Conservation (phyloP, 768 basidiomycete genomes). For the Phylloporus sp. region DNA sequence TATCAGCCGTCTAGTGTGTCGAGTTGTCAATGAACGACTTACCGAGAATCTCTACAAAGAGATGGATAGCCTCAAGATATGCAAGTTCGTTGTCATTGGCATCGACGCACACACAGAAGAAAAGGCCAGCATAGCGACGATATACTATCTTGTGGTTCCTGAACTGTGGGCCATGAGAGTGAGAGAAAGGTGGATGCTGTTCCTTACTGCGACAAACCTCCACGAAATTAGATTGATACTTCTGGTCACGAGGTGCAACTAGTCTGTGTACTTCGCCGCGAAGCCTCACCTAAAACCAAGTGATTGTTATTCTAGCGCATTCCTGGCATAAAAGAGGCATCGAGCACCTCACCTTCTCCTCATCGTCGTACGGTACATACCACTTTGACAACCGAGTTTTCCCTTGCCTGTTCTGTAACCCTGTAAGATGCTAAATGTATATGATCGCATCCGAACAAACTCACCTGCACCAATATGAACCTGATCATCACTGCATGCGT, state of each 20-base stretch:
- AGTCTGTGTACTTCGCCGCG: slow-evolving; percentile 95
- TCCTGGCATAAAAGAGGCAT: background rate
- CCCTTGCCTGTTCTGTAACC: slow-evolving; percentile 86
- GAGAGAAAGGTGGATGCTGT: background rate
- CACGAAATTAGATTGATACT: slow-evolving; percentile 98
- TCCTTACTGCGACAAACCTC: slow-evolving; percentile 58
- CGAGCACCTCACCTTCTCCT: slow-evolving; percentile 76
- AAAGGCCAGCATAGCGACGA: slow-evolving; percentile 93
- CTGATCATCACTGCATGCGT: slow-evolving; percentile 69
- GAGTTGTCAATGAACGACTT: slow-evolving; percentile 22
- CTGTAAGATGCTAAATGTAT: background rate
- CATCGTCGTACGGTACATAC: slow-evolving; percentile 99
- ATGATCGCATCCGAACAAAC: slow-evolving; percentile 15
- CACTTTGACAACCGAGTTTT: slow-evolving; percentile 97
- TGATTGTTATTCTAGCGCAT: background rate
- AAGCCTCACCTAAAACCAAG: slow-evolving; percentile 65
- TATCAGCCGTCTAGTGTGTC: slow-evolving; percentile 1
- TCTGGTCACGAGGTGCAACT: slow-evolving; percentile 95
- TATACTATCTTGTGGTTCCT: slow-evolving; percentile 98
- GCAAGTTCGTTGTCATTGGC: slow-evolving; percentile 98
- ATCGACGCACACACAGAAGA: slow-evolving; percentile 97
- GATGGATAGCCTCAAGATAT: slow-evolving; percentile 95
- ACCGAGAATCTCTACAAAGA: slow-evolving; percentile 98
- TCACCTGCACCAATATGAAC: slow-evolving; percentile 94
- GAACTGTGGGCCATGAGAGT: slow-evolving; percentile 53